phyloP scores from a whole-genome alignment of 2,329 filamentous ascomycete species.

The Fusarium coicis region DNA sequence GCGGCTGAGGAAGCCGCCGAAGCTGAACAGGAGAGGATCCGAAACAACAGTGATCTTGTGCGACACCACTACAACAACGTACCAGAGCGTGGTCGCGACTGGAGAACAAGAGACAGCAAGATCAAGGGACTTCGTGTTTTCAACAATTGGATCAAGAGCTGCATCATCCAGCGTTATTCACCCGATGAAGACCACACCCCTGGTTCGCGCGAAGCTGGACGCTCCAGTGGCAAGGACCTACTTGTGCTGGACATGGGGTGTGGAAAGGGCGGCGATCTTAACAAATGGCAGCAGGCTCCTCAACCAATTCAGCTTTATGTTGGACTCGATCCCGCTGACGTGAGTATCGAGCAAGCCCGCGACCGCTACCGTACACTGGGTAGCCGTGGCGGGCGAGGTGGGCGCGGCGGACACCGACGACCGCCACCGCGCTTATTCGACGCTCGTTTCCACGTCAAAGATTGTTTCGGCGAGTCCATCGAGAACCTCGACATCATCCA shows the following conservation, averaged over 20 bases:
- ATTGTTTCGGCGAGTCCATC: constrained; percentile 89
- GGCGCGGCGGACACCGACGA: constrained; percentile 61
- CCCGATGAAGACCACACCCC: constrained; percentile 79
- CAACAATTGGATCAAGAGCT: constrained; percentile 99
- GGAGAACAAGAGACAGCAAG: constrained; percentile 91
- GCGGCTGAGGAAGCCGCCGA: constrained; percentile 51
- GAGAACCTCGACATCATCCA: constrained; percentile 83
- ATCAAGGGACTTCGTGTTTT: constrained; percentile 95
- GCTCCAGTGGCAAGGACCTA: constrained; percentile 68
- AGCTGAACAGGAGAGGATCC: constrained; percentile 54
- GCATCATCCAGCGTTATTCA: constrained; percentile 95
- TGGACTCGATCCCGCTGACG: constrained; percentile 90
- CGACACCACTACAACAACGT: constrained; percentile 96
- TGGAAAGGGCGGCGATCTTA: constrained; percentile 94
- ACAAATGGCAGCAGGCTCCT: constrained; percentile 96
- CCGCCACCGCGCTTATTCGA: constrained; percentile 75
- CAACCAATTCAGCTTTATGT: constrained; percentile 93
- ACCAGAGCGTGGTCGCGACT: constrained; percentile 91
- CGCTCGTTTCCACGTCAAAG: constrained; percentile 87
- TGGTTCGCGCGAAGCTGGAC: constrained; percentile 65
- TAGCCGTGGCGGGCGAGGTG: constrained; percentile 66
- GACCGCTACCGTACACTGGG: constrained; percentile 83
- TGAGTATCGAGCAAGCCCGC: constrained; percentile 89
- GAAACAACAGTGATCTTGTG: constrained; percentile 82
- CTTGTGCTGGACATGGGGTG: constrained; percentile 94